A percentile compares a stretch with the other conserved stretches of the same genome.
Evolutionary conservation across 1,284 basidiomycete genomes (phyloP).

Genomic region (Moesziomyces sp.): DNA sequence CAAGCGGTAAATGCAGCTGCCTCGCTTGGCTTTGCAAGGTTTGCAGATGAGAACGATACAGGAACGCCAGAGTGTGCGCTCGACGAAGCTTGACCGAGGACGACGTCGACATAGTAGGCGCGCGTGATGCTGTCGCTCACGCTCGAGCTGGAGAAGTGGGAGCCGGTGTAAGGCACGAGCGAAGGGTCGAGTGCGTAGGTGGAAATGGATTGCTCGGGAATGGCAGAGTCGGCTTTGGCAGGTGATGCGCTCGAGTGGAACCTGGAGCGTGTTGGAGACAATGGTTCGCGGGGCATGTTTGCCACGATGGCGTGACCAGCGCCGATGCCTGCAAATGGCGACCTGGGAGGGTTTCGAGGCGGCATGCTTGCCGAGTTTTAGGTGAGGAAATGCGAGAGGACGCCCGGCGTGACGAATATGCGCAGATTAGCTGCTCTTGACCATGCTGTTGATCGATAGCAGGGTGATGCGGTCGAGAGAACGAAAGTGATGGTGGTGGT

Average conservation of each 20-base stretch:
- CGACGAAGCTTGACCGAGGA: conserved; percentile 35
- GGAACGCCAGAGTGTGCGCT: neutral
- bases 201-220: conserved; percentile 9
- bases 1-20: conserved; percentile 40
- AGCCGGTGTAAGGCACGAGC: conserved; percentile 7
- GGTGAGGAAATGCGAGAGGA: too few relatives aligned
- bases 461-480: too few relatives aligned
- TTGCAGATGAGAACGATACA: conserved; percentile 9
- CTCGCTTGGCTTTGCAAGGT: conserved; percentile 5
- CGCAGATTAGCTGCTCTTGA: neutral
- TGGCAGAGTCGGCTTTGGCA: conserved; percentile 9
- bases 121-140: conserved; percentile 45
- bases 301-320: conserved; percentile 29
- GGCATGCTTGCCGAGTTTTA: conserved; percentile 9
- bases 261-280: conserved; percentile 12
- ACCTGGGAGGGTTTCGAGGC: conserved; percentile 25
- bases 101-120: conserved; percentile 53
- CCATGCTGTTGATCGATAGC: neutral
- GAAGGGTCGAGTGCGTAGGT: conserved; percentile 3
- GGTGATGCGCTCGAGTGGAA: conserved; percentile 2
- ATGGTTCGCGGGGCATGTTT: conserved; percentile 13
- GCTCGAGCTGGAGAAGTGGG: conserved; percentile 26
- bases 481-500: too few relatives aligned
- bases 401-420: too few relatives aligned
- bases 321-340: conserved; percentile 41